Evolutionary conservation across 2,329 filamentous ascomycete species (phyloP), one percentile per base, ranked within the genome.

Genomic region (Colletotrichum gigasporum): DNA sequence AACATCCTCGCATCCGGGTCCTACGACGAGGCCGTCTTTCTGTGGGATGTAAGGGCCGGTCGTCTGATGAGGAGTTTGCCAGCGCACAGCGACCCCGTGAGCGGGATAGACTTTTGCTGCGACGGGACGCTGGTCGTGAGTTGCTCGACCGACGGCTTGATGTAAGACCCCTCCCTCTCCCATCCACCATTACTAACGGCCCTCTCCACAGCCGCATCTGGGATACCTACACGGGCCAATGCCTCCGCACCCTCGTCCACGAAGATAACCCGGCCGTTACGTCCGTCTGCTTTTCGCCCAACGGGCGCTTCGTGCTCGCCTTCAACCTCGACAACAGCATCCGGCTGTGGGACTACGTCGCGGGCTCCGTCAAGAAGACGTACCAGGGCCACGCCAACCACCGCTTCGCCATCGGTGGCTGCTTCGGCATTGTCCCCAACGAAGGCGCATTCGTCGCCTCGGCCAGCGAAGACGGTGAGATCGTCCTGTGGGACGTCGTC

Each of bases 1-100:
- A 99, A 99, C 74, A 97, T 98, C 74, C 86, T 99, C 32, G 96
- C 94, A 14, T 96, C 92, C 69, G 96, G 96, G 11, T 96, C 92
- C 68, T 98, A 97, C 78, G 96, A 99, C 70, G 96, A 99, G 81
- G 96, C 96, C 4, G 93, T 99, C 0, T 97, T 97, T 69, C 79
- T 99, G 5, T 99, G 96, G 96, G 96, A 99, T 76, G 92, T 98
- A 12, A 87, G 96, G 12, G 93, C 93, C 0, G 94, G 93, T 0
- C 85, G 91, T 20, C 83, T 96, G 32, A 97, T 99, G 94, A 87
- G 94, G 57, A 94, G 91, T 67, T 80, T 99, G 35, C 96, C 96
- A 1, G 96, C 96, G 2, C 96, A 99, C 73, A 97, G 93, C 26
- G 96, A 99, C 75, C 96, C 96, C 0, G 95, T 99, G 2, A 90